Evolutionary conservation across 2,329 filamentous ascomycete genomes (phyloP).

Genomic region (Dothideomycetes sp.): DNA sequence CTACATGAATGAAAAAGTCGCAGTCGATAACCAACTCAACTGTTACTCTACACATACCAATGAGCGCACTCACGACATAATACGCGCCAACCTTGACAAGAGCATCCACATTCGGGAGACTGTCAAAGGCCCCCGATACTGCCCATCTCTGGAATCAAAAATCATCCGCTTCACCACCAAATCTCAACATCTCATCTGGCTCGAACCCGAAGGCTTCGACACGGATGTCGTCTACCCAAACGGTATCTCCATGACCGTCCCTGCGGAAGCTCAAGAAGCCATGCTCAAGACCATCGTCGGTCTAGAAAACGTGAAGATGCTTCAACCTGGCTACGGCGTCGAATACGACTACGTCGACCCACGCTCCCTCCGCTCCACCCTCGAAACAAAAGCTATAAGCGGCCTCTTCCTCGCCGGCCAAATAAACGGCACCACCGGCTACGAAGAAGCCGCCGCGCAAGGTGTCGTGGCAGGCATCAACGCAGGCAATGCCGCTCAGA

Average conservation of each 20-base stretch:
- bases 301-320: conserved; percentile 79
- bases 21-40: conserved; percentile 70
- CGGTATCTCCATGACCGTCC: conserved; percentile 93
- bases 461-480: conserved; percentile 90
- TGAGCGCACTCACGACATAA: conserved; percentile 66
- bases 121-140: conserved; percentile 88
- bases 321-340: conserved; percentile 91
- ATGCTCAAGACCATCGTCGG: conserved; percentile 81
- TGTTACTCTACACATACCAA: conserved; percentile 88
- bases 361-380: conserved; percentile 70
- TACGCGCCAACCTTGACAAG: conserved; percentile 84
- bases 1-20: conserved; percentile 69
- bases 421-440: conserved; percentile 96
- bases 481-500: conserved; percentile 67
- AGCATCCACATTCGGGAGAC: conserved; percentile 94
- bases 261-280: conserved; percentile 72
- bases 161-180: conserved; percentile 79
- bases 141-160: conserved; percentile 90
- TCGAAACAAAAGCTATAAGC: conserved; percentile 85
- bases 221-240: conserved; percentile 91
- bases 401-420: conserved; percentile 90
- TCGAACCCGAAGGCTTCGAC: conserved; percentile 91
- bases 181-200: conserved; percentile 79
- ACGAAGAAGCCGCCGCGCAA: conserved; percentile 93
- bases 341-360: conserved; percentile 99